A percentile compares a stretch with the other conserved stretches of the same genome.
phyloP scores from a whole-genome alignment of 2,329 filamentous ascomycete genomes.

The Fusarium mangiferae region DNA sequence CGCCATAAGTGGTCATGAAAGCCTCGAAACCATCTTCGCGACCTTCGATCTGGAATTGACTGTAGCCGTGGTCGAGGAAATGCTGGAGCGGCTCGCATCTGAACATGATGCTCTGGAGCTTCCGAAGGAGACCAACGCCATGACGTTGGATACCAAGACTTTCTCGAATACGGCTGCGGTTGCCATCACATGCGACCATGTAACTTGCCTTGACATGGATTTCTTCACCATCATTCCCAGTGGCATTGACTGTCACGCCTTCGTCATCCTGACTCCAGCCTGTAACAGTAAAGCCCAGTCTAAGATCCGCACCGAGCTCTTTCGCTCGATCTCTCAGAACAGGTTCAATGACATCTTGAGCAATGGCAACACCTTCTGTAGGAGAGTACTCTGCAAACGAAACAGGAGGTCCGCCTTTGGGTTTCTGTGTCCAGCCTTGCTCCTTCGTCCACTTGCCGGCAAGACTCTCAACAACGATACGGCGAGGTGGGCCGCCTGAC shows the following conservation, averaged over 20 bases:
- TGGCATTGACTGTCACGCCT: conserved; percentile 3
- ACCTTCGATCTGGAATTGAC: conserved; percentile 47
- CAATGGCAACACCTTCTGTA: conserved; percentile 43
- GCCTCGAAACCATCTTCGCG: conserved; percentile 40
- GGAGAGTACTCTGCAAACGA: neutral
- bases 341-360: conserved; percentile 55
- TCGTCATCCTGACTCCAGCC: conserved; percentile 36
- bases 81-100: conserved; percentile 42
- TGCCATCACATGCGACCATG: conserved; percentile 53
- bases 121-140: conserved; percentile 46
- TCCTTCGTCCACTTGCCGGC: conserved; percentile 38
- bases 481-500: conserved; percentile 37
- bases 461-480: conserved; percentile 34
- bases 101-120: conserved; percentile 51
- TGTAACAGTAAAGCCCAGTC: conserved; percentile 48
- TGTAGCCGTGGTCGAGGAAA: conserved; percentile 46
- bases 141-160: conserved; percentile 42
- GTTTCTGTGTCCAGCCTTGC: conserved; percentile 27
- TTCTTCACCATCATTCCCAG: neutral
- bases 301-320: conserved; percentile 48
- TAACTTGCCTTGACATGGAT: conserved; percentile 48
- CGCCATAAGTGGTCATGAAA: conserved; percentile 40
- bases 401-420: neutral
- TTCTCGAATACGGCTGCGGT: conserved; percentile 42
- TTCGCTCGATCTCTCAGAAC: conserved; percentile 48